Evolutionary conservation across 768 basidiomycete species (phyloP), one percentile per base, ranked within the genome.

Genomic region (Boletus tylopilopsis): DNA sequence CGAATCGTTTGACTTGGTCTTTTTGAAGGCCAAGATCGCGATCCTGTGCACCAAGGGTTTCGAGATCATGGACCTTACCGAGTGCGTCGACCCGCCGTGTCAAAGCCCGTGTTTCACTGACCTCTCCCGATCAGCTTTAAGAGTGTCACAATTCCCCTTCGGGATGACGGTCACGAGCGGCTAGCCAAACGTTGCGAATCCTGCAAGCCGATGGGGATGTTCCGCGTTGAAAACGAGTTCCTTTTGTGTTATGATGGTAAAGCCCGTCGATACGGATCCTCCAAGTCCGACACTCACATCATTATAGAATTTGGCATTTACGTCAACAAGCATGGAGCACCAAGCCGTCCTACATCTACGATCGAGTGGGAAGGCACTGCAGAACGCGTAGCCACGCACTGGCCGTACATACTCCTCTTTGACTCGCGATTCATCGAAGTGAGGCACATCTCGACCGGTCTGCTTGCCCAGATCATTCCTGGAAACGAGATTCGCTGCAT

Each of bases 321-420:
- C 59, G 93, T 96, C 24, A 84, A 94, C 67, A 84, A 90, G 32
- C 90, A 93, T 50, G 94, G 94, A n/a, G 83, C 87, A 47, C 90
- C 90, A 1, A 88, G 83, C 57, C 82, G 90, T 25, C 58, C 71
- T 6, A 72, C 78, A 16, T 78, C 80, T 18, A 83, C 84, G 5
- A 87, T 96, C 47, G 94, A 98, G 67, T 98, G 93, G 92, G 94
- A 98, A 67, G 91, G 93, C 16, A 86, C 81, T 0, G 91, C 90
- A 0, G 90, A 94, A 56, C 84, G 83, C 27, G 90, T 90, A 21
- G 91, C 92, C 2, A 84, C 90, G 71, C 93, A 94, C 63, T 80
- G 85, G 38, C 94, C 93, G 1, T 93, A 93, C 61, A 74, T 97
- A 40, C 75, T 94, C 36, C 79, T 94, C 40, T 91, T 95, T 64